These are phyloP conservation scores for Blastobotrys terrestris DNA, from an alignment of 805 yeast species.

Conservation along the genomic window DNA sequence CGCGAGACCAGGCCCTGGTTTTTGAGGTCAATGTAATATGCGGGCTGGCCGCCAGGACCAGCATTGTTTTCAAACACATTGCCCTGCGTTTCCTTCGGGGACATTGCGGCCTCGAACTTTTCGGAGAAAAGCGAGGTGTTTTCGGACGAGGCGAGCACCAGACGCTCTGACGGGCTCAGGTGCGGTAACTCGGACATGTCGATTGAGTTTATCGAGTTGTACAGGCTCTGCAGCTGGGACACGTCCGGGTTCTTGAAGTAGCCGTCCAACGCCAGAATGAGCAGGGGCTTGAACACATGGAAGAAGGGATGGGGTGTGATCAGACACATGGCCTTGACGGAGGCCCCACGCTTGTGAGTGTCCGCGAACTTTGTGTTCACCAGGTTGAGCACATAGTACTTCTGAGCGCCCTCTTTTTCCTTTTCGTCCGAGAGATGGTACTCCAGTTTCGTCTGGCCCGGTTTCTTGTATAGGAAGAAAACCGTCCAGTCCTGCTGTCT, in stretches of 20 bases:
- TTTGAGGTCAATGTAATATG: conserved; percentile 23
- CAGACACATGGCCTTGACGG: conserved; percentile 52
- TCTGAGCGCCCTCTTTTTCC: conserved; percentile 34
- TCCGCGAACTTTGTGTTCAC: conserved; percentile 44
- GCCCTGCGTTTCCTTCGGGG: conserved; percentile 2
- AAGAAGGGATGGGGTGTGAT: conserved; percentile 50
- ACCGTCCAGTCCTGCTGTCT: conserved; percentile 52
- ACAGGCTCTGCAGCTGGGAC: conserved; percentile 23
- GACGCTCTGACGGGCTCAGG: conserved; percentile 23
- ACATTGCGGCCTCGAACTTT: conserved; percentile 17
- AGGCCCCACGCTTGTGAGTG: conserved; percentile 49
- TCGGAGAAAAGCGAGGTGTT: conserved; percentile 24
- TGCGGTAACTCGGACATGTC: conserved; percentile 27
- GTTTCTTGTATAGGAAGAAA: conserved; percentile 35
- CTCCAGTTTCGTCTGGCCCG: conserved; percentile 20
- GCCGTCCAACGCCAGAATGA: conserved; percentile 47
- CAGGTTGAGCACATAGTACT: conserved; percentile 50
- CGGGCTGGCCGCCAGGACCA: conserved; percentile 10
- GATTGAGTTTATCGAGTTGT: conserved; percentile 26
- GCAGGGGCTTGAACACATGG: conserved; percentile 52
- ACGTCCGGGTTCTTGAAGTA: conserved; percentile 33
- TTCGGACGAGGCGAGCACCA: conserved; percentile 22
- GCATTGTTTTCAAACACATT: not conserved
- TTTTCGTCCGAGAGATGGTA: conserved; percentile 24
- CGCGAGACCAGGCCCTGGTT: conserved; percentile 20